These are phyloP conservation scores for Pseudocercospora fijiensis DNA, from an alignment of 2,329 filamentous ascomycete genomes.

Conservation along the genomic window DNA sequence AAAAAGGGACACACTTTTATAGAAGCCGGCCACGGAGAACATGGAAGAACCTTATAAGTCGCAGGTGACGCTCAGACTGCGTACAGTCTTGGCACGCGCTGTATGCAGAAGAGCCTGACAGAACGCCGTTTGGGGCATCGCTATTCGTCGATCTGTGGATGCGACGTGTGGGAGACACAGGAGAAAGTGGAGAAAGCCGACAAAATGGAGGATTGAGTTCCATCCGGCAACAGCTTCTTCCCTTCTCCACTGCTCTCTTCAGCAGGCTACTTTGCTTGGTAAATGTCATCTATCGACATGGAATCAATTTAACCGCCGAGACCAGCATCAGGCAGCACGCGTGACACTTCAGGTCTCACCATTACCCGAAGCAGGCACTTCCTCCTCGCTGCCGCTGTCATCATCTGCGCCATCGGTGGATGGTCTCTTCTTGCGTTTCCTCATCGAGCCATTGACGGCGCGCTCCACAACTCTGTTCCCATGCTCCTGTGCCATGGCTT, in stretches of 20 bases:
- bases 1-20: slow-evolving; percentile 1
- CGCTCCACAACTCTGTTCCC: slow-evolving; percentile 8
- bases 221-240: no score
- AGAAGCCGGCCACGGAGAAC: neutral
- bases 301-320: neutral
- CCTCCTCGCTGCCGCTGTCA: slow-evolving; percentile 12
- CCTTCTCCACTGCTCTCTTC: neutral
- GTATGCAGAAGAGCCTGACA: no score
- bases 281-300: neutral
- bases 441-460: slow-evolving; percentile 8
- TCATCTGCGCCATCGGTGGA: slow-evolving; percentile 18
- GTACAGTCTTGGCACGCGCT: no score
- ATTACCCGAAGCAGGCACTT: neutral
- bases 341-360: neutral
- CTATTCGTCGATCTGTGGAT: neutral
- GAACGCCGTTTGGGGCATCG: neutral
- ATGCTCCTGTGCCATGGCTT: slow-evolving; percentile 2
- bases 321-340: neutral
- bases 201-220: neutral
- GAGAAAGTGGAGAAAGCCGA: neutral
- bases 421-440: slow-evolving; percentile 19
- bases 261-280: no score
- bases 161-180: neutral
- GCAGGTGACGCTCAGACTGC: no score
- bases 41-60: no score